phyloP scores from a whole-genome alignment of 2,329 filamentous ascomycete species.

The Pseudogymnoascus sp. region DNA sequence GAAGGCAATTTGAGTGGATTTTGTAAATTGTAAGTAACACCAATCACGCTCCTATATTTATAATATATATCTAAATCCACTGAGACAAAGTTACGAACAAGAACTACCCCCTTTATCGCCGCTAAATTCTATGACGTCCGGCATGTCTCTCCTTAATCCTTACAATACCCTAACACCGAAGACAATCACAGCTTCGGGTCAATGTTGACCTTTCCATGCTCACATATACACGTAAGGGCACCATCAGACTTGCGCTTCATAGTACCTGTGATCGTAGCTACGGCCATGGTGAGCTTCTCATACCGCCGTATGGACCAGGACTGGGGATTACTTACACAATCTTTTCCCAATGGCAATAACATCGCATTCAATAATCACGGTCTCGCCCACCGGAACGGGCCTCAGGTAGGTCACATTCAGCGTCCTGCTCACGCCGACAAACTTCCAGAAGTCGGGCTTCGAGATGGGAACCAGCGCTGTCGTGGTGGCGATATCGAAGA shows the following conservation, averaged over 20 bases:
- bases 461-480: conserved; percentile 49
- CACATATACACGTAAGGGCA: conserved; percentile 47
- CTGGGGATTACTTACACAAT: conserved; percentile 32
- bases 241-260: conserved; percentile 49
- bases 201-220: conserved; percentile 59
- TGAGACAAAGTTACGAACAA: neutral
- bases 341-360: conserved; percentile 52
- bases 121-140: neutral
- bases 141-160: neutral
- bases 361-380: conserved; percentile 49
- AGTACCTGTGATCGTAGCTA: conserved; percentile 40
- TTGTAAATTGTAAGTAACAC: neutral
- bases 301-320: neutral
- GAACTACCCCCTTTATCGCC: neutral
- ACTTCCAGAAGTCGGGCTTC: conserved; percentile 52
- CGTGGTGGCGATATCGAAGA: conserved; percentile 62
- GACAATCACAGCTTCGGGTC: conserved; percentile 33
- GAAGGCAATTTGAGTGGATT: neutral
- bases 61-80: neutral
- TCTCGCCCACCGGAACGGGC: conserved; percentile 51
- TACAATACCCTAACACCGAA: neutral
- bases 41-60: neutral
- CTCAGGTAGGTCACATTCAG: conserved; percentile 61
- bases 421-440: conserved; percentile 57
- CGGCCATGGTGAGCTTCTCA: neutral